Conservation (phyloP, 1,284 basidiomycete species). For the Fistulina hepatica region DNA sequence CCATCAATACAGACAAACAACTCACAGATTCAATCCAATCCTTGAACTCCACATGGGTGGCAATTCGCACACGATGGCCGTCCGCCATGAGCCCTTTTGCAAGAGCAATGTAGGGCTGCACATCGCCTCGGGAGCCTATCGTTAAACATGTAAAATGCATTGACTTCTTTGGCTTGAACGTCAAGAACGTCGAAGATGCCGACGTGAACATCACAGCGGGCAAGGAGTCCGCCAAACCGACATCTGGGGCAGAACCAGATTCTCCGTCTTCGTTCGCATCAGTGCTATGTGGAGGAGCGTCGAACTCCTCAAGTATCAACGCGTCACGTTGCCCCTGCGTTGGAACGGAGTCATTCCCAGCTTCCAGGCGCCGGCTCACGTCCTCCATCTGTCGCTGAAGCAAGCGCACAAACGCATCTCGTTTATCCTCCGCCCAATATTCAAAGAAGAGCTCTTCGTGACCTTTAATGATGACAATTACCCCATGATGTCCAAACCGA, state of each 20-base stretch:
- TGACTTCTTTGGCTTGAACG: slow-evolving; percentile 81
- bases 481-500: slow-evolving; percentile 79
- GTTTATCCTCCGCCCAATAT: slow-evolving; percentile 69
- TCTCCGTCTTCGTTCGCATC: too few species aligned
- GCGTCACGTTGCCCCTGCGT: slow-evolving; percentile 46
- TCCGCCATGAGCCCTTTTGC: slow-evolving; percentile 88
- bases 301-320: slow-evolving; percentile 64
- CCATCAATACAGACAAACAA: slow-evolving; percentile 11
- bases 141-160: slow-evolving; percentile 88
- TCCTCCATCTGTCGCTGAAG: slow-evolving; percentile 77
- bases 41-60: slow-evolving; percentile 89
- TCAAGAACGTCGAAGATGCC: slow-evolving; percentile 85
- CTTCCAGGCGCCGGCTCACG: slow-evolving; percentile 37
- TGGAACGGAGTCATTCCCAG: slow-evolving; percentile 29
- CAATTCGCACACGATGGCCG: slow-evolving; percentile 78
- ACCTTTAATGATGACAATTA: slow-evolving; percentile 85
- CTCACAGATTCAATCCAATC: slow-evolving; percentile 91
- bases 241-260: background rate
- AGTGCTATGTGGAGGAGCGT: slow-evolving; percentile 32
- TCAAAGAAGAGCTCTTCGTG: slow-evolving; percentile 98
- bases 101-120: slow-evolving; percentile 91
- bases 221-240: slow-evolving; percentile 48
- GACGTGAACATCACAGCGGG: slow-evolving; percentile 91
- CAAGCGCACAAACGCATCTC: slow-evolving; percentile 64
- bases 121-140: slow-evolving; percentile 89